Evolutionary conservation across 352 stramenopile genomes (phyloP).

Genomic region (Globisporangium viniferum): DNA sequence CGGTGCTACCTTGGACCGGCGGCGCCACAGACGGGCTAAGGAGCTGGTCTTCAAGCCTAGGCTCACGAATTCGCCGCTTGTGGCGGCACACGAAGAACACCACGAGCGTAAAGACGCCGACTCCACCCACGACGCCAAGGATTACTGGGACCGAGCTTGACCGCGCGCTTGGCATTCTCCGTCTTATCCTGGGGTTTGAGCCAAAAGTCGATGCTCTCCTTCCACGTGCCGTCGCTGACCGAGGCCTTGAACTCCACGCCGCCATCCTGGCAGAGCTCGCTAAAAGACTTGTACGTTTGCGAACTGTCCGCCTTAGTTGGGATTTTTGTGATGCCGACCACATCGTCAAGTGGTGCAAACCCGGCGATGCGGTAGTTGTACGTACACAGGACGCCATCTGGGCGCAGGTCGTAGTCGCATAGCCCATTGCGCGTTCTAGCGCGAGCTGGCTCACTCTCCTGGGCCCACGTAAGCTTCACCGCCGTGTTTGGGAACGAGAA

Average conservation of each 20-base stretch:
- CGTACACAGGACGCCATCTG: constrained; percentile 62
- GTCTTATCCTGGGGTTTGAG: constrained; percentile 42
- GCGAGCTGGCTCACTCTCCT: background rate
- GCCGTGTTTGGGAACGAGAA: constrained; percentile 81
- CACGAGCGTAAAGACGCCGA: too few species aligned
- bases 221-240: constrained; percentile 24
- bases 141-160: too few species aligned
- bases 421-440: background rate
- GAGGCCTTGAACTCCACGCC: constrained; percentile 52
- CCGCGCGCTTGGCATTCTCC: constrained; percentile 42
- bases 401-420: constrained; percentile 9
- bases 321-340: constrained; percentile 71
- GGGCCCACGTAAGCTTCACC: constrained; percentile 12
- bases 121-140: too few species aligned
- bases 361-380: constrained; percentile 72
- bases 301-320: constrained; percentile 19
- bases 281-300: constrained; percentile 49
- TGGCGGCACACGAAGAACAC: too few species aligned
- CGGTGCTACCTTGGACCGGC: too few species aligned
- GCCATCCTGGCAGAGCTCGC: constrained; percentile 59
- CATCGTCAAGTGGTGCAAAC: constrained; percentile 66
- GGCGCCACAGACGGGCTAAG: too few species aligned
- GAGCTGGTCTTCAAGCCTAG: too few species aligned
- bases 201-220: constrained; percentile 58
- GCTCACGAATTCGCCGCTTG: too few species aligned